Conservation (phyloP, 176 grass and related monocot genomes). For the Triticum monococcum region DNA sequence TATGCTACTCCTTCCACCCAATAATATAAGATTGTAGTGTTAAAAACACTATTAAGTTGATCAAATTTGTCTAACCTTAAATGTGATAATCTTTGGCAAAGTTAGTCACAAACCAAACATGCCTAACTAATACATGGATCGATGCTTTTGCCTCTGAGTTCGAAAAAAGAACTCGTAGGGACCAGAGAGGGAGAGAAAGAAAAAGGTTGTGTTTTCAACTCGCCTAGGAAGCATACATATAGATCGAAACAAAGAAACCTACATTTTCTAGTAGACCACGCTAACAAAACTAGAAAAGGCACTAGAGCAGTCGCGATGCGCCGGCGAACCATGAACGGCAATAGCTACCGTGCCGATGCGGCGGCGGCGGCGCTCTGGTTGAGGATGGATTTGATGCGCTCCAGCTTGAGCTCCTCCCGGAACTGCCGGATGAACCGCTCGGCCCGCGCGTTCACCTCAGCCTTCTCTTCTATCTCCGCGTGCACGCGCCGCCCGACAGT, state of each 20-base stretch:
- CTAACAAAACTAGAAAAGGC: not conserved
- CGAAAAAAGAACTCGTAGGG: too few species aligned
- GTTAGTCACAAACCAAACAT: too few species aligned
- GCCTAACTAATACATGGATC: too few species aligned
- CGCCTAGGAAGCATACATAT: not conserved
- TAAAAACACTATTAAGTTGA: too few species aligned
- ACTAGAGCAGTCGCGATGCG: not conserved
- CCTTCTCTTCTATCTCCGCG: not conserved
- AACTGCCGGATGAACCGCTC: constrained; percentile 38
- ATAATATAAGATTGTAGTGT: too few species aligned
- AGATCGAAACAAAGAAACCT: not conserved
- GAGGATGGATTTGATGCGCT: constrained; percentile 41
- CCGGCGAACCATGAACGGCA: not conserved
- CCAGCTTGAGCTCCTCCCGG: constrained; percentile 41
- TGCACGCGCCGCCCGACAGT: not conserved
- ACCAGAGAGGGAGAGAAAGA: too few species aligned
- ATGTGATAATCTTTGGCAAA: too few species aligned
- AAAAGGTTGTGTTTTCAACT: too few species aligned
- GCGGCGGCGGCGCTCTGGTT: not conserved
- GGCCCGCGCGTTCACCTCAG: constrained; percentile 37
- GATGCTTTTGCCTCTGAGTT: too few species aligned
- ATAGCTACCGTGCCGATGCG: not conserved
- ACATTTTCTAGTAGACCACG: not conserved
- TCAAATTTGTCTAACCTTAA: too few species aligned
- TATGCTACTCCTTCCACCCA: too few species aligned